phyloP scores from a whole-genome alignment of 2,329 filamentous ascomycete genomes.

The Cercospora brassicicola region DNA sequence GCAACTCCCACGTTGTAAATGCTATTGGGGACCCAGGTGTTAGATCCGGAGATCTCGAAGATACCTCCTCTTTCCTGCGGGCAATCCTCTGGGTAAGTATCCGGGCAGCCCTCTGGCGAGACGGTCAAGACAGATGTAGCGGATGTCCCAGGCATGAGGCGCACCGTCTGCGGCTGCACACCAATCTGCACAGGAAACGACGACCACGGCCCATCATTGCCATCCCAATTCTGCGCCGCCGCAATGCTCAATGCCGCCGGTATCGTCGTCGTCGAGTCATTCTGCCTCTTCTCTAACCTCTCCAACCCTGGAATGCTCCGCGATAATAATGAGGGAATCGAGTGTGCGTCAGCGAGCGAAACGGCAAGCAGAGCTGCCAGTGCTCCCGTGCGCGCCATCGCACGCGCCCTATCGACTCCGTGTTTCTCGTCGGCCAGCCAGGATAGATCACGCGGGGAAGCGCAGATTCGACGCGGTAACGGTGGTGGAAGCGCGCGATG shows the following conservation, averaged over 20 bases:
- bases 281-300: neutral
- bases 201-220: slow-evolving; percentile 41
- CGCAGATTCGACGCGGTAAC: neutral
- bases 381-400: neutral
- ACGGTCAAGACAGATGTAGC: slow-evolving; percentile 36
- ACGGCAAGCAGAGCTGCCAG: slow-evolving; percentile 10
- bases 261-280: slow-evolving; percentile 24
- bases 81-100: slow-evolving; percentile 34
- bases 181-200: slow-evolving; percentile 42
- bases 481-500: neutral
- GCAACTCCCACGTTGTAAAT: slow-evolving; percentile 62
- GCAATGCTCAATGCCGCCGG: slow-evolving; percentile 38
- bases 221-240: slow-evolving; percentile 43
- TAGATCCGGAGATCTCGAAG: slow-evolving; percentile 57
- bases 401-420: neutral
- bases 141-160: slow-evolving; percentile 38
- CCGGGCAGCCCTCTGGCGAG: slow-evolving; percentile 34
- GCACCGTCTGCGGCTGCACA: slow-evolving; percentile 37
- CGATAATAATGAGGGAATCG: slow-evolving; percentile 9
- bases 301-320: slow-evolving; percentile 6
- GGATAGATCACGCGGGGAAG: neutral
- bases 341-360: slow-evolving; percentile 10
- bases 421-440: neutral
- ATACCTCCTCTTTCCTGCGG: slow-evolving; percentile 34
- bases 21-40: slow-evolving; percentile 61